phyloP scores from a whole-genome alignment of 225 moss, liverwort and hornwort species.

The Ulota crispa region DNA sequence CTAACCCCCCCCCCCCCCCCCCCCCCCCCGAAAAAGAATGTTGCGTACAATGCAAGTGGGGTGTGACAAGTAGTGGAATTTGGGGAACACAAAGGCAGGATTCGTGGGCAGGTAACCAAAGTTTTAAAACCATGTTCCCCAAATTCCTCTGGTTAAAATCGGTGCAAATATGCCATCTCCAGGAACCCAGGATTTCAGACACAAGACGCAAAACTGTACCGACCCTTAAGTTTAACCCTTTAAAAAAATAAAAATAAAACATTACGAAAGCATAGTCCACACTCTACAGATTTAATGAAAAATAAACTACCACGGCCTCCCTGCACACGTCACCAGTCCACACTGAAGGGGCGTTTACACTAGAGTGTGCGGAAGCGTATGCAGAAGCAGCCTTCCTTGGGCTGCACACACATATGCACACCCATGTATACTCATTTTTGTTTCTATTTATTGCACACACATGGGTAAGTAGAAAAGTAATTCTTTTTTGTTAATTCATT shows the following conservation, averaged over 20 bases:
- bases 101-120: background rate
- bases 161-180: background rate
- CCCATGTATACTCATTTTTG: too few relatives aligned
- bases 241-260: background rate
- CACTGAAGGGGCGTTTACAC: too few relatives aligned
- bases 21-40: background rate
- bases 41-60: background rate
- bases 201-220: background rate
- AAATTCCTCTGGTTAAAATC: background rate
- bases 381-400: too few relatives aligned
- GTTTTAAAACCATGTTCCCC: background rate
- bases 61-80: background rate
- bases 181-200: background rate
- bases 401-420: too few relatives aligned
- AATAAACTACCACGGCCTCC: background rate
- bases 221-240: background rate
- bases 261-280: too few relatives aligned
- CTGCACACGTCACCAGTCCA: too few relatives aligned
- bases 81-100: background rate
- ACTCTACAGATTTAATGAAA: background rate
- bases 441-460: too few relatives aligned
- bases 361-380: too few relatives aligned
- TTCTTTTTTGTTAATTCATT: too few relatives aligned
- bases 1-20: too few relatives aligned
- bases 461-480: too few relatives aligned